phyloP scores from a whole-genome alignment of 768 basidiomycete genomes.

The Mycena chlorophos region DNA sequence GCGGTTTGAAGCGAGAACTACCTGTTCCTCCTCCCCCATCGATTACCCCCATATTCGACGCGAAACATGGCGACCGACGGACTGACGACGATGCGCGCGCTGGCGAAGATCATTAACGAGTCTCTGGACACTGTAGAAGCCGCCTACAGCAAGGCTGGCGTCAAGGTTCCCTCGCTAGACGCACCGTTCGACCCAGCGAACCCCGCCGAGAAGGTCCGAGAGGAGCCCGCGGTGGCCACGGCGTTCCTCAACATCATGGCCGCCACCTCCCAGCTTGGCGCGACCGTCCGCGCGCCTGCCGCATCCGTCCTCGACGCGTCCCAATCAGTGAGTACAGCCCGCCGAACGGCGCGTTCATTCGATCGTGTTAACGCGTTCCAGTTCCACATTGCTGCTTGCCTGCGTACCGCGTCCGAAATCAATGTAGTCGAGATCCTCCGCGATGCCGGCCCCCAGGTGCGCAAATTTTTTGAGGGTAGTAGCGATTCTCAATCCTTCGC shows the following conservation, averaged over 20 bases:
- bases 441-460: slow-evolving; percentile 24
- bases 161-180: slow-evolving; percentile 1
- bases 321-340: not conserved
- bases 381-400: slow-evolving; percentile 7
- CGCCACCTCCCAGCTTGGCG: slow-evolving; percentile 2
- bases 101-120: not conserved
- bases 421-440: slow-evolving; percentile 30
- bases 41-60: not conserved
- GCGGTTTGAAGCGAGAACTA: not conserved
- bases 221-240: not conserved
- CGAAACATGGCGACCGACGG: not conserved
- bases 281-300: not conserved
- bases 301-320: not conserved
- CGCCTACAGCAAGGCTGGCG: not conserved
- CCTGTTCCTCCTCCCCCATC: not conserved
- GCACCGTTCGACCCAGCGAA: not conserved
- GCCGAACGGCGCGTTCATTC: not conserved
- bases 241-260: slow-evolving; percentile 11
- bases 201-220: not conserved
- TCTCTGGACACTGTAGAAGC: not conserved
- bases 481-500: not conserved
- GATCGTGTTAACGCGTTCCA: not conserved
- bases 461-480: not conserved
- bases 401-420: slow-evolving; percentile 18
- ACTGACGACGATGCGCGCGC: not conserved